These are phyloP conservation scores for Aspergillus cejpii DNA, from an alignment of 2,329 filamentous ascomycete species.

Conservation along the genomic window DNA sequence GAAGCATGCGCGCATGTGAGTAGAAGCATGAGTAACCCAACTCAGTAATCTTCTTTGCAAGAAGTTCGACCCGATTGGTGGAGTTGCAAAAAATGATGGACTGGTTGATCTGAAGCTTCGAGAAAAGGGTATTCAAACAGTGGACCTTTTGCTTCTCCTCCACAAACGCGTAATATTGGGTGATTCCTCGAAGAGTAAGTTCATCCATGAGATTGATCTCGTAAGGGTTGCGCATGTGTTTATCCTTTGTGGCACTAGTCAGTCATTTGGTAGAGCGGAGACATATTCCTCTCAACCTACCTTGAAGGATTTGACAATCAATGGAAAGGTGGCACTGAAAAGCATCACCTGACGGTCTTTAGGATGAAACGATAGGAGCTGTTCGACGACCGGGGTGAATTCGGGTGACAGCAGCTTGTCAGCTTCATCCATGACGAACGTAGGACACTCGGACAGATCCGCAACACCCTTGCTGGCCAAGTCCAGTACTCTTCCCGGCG, in stretches of 20 bases:
- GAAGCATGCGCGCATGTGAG: conserved; percentile 96
- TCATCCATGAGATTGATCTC: conserved; percentile 99
- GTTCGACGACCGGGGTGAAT: conserved; percentile 95
- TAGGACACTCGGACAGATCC: conserved; percentile 90
- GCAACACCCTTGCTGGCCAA: conserved; percentile 93
- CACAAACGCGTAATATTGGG: conserved; percentile 98
- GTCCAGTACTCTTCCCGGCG: conserved; percentile 91
- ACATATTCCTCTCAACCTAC: conserved; percentile 21
- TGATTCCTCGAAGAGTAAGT: conserved; percentile 93
- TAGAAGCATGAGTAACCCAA: conserved; percentile 99
- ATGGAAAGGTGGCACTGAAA: conserved; percentile 94
- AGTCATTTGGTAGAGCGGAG: neutral
- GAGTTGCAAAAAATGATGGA: conserved; percentile 99
- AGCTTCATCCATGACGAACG: conserved; percentile 99
- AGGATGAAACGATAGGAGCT: conserved; percentile 88
- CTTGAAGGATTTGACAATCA: conserved; percentile 95
- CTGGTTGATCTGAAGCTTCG: conserved; percentile 98
- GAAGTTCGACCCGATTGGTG: conserved; percentile 91
- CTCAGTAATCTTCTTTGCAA: conserved; percentile 99
- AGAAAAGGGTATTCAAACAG: conserved; percentile 97
- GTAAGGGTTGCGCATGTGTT: conserved; percentile 93
- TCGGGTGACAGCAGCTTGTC: conserved; percentile 95
- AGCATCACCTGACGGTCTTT: conserved; percentile 99
- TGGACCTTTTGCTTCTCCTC: conserved; percentile 99
- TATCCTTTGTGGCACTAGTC: conserved; percentile 53